These are phyloP conservation scores for Paramecium tetraurelia DNA, from an alignment of 73 alveolate genomes.

Conservation along the genomic window DNA sequence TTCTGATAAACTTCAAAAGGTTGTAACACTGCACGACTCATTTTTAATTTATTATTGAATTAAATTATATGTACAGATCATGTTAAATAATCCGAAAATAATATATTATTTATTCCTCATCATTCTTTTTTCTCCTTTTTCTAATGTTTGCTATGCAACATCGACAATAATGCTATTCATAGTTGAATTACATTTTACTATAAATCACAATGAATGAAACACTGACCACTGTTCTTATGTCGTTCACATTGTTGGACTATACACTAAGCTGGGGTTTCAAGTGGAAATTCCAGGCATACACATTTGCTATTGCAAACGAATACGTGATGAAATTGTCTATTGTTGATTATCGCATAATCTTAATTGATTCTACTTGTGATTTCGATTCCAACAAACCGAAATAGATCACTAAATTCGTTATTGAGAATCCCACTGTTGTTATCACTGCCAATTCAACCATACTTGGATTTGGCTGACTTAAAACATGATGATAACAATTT, in stretches of 20 bases:
- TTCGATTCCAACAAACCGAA: background rate
- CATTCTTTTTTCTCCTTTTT: background rate
- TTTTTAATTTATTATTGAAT: slow-evolving; percentile 9
- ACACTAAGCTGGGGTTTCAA: background rate
- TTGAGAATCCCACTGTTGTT: background rate
- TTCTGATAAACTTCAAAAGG: slow-evolving; percentile 99
- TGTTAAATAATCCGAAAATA: background rate
- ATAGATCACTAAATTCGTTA: background rate
- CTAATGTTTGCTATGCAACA: background rate
- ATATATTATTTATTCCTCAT: background rate
- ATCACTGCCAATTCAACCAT: background rate
- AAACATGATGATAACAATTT: background rate
- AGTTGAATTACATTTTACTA: background rate
- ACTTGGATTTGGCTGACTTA: background rate
- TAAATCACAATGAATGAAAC: background rate
- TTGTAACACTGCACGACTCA: slow-evolving; percentile 95
- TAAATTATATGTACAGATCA: background rate
- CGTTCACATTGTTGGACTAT: background rate
- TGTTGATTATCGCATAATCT: background rate
- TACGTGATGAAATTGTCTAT: background rate
- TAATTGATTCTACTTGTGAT: background rate
- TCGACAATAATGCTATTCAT: background rate
- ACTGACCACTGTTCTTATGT: background rate
- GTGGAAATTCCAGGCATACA: background rate
- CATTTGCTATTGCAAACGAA: background rate